Evolutionary conservation across 2,329 filamentous ascomycete species (phyloP).

Genomic region (Ilyonectria sp.): DNA sequence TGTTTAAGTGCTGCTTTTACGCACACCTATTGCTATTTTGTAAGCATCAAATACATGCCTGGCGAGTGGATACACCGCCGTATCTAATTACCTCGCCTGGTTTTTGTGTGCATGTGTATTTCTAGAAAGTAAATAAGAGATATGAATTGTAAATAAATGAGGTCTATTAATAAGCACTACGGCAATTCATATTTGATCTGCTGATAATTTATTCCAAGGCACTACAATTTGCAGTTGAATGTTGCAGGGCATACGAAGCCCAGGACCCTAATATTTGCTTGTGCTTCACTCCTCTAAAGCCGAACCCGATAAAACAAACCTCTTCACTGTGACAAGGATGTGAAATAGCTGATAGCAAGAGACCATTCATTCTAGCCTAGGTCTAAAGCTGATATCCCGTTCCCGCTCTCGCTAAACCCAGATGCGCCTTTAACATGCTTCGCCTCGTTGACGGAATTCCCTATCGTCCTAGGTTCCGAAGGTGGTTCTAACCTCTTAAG

Average conservation of each 20-base stretch:
- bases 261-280: not conserved
- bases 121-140: too few relatives aligned
- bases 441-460: not conserved
- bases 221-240: too few relatives aligned
- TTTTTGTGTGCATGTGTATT: too few relatives aligned
- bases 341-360: slow-evolving; percentile 20
- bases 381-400: slow-evolving; percentile 16
- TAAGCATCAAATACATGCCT: too few relatives aligned
- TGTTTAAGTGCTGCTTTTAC: not conserved
- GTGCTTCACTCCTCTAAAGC: not conserved
- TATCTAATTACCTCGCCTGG: too few relatives aligned
- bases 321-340: not conserved
- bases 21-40: too few relatives aligned
- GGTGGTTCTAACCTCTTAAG: slow-evolving; percentile 5
- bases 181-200: too few relatives aligned
- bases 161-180: too few relatives aligned
- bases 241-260: too few relatives aligned
- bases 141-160: too few relatives aligned
- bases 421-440: not conserved
- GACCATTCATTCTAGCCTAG: slow-evolving; percentile 32
- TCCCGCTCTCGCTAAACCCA: slow-evolving; percentile 6
- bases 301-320: not conserved
- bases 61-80: too few relatives aligned
- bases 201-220: too few relatives aligned
- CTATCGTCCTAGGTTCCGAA: not conserved